These are phyloP conservation scores for Rugosomyces carneus DNA, from an alignment of 1,284 basidiomycete species.

Conservation along the genomic window DNA sequence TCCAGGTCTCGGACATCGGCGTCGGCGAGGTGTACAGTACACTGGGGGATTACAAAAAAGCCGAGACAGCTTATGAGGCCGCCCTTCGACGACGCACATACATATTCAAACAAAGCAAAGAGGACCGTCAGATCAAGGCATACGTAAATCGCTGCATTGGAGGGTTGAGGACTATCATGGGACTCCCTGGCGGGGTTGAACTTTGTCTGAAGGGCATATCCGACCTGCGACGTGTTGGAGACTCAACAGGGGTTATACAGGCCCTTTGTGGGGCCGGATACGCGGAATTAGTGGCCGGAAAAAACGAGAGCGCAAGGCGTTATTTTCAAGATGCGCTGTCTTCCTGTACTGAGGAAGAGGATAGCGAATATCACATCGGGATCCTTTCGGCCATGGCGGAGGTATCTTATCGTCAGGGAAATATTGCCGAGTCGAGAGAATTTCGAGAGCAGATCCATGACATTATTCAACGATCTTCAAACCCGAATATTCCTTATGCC, in stretches of 20 bases:
- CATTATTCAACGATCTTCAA: neutral
- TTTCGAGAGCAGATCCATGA: neutral
- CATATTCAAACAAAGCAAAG: neutral
- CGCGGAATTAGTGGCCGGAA: constrained; percentile 1
- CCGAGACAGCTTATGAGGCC: neutral
- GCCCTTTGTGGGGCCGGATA: neutral
- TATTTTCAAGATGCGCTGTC: constrained; percentile 1
- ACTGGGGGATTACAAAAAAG: neutral
- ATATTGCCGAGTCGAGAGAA: neutral
- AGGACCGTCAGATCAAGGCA: neutral
- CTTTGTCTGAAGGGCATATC: neutral
- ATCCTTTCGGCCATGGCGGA: constrained; percentile 2
- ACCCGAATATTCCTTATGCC: neutral
- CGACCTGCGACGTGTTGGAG: neutral
- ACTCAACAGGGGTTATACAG: too few species aligned
- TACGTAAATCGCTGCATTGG: neutral
- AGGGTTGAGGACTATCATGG: neutral
- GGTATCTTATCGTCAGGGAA: constrained; percentile 1
- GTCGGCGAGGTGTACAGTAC: neutral
- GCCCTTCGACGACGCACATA: neutral
- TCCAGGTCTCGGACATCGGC: neutral
- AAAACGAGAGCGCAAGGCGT: neutral
- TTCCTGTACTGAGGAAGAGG: neutral
- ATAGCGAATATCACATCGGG: neutral
- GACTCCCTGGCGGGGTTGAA: neutral